Evolutionary conservation across 2,329 filamentous ascomycete genomes (phyloP), one percentile per base, ranked within the genome.

Genomic region (Alternaria solani): DNA sequence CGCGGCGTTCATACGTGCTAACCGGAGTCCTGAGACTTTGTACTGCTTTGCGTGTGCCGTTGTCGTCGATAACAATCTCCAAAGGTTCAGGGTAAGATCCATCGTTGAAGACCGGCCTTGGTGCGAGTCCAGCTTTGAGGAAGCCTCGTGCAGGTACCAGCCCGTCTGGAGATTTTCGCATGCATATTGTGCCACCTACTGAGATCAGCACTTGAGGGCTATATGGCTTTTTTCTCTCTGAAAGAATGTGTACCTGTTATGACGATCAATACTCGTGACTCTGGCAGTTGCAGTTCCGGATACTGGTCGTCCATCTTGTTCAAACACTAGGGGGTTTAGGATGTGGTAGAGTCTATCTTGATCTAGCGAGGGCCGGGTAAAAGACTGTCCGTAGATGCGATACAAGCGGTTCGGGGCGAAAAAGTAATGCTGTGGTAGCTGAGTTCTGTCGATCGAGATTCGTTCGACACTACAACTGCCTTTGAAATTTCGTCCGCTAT

Each of bases 51-150:
- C 79, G 74, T 16, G 81, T 81, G 25, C 81, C 82, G 9, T 78
- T 79, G 16, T 81, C 80, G 61, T 86, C 82, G 16, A 81, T 80
- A n/a, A 85, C 81, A 28, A 88, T 86, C 41, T 86, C 83, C 61
- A 88, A 76, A n/a, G 81, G 80, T 26, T 83, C 81, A 2, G 85
- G 83, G 32, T 84, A 82, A 1, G 88, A 89, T 57, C 85, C 84
- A 78, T 97, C 93, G 76, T 97, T 96, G 83, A 97, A 97, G 1
- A 90, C 91, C 2, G 92, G 91, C 32, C 92, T 85, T 8, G 91
- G 91, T 4, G 91, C 90, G 83, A 97, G 90, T 70, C 92, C 93
- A 67, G 88, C 88, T 70, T 95, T 87, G 44, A 96, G 83, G 75
- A 97, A 97, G 4, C 91, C 90, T 69, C 77, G 70, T 16, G 83